These are phyloP conservation scores for Ascomycota sp. DNA, from an alignment of 2,329 filamentous ascomycete genomes.

Conservation along the genomic window DNA sequence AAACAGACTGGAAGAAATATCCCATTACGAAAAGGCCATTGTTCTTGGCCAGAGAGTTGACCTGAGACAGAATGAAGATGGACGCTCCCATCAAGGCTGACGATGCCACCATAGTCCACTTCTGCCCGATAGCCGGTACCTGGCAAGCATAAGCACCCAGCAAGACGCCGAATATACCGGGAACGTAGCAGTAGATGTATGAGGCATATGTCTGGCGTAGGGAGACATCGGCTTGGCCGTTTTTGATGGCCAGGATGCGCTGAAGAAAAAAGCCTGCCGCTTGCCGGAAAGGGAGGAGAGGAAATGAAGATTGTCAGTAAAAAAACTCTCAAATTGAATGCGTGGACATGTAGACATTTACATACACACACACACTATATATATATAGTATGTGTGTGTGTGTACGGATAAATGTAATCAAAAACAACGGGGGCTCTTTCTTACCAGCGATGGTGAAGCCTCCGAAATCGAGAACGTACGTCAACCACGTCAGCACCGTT, in stretches of 20 bases:
- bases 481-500: constrained; percentile 15
- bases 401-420: no score
- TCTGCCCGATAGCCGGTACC: constrained; percentile 16
- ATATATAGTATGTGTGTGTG: no score
- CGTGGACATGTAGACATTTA: no score
- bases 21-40: constrained; percentile 21
- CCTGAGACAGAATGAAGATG: constrained; percentile 22
- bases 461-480: constrained; percentile 18
- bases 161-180: constrained; percentile 28
- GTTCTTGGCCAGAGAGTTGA: constrained; percentile 16
- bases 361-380: no score
- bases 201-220: constrained; percentile 26
- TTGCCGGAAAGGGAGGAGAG: no score
- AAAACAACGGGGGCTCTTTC: no score
- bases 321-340: no score
- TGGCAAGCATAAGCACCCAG: constrained; percentile 21
- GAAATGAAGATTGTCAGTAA: no score
- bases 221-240: constrained; percentile 20
- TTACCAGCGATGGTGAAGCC: constrained; percentile 17
- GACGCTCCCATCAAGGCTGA: constrained; percentile 23
- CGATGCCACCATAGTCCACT: constrained; percentile 24
- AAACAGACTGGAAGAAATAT: constrained; percentile 22
- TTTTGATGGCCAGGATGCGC: constrained; percentile 28
- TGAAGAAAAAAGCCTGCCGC: constrained; percentile 25
- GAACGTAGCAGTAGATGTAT: constrained; percentile 33